Percentiles rank a stretch among this genome's conserved stretches.
Conservation (phyloP, 2,329 filamentous ascomycete genomes). For the Colletotrichum eleusines region DNA sequence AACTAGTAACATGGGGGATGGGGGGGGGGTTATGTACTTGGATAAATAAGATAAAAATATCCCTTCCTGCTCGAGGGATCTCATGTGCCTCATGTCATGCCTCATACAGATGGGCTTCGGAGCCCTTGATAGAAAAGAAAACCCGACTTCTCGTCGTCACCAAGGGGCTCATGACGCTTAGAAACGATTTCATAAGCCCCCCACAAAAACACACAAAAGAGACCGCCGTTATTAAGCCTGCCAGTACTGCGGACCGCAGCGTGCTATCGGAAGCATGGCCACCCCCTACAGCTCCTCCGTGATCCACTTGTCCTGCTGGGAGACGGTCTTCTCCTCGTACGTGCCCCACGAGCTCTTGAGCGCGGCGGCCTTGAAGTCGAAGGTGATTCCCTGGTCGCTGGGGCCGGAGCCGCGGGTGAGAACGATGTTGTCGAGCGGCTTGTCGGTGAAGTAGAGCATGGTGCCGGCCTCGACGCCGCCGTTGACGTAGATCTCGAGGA, state of each 20-base stretch:
- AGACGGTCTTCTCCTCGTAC: slow-evolving; percentile 19
- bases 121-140: not conserved
- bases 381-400: slow-evolving; percentile 34
- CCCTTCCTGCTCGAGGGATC: not conserved
- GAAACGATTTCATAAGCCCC: not conserved
- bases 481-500: slow-evolving; percentile 52
- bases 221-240: not conserved
- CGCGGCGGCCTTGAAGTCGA: slow-evolving; percentile 36
- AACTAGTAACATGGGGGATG: not conserved
- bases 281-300: slow-evolving; percentile 23
- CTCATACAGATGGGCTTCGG: not conserved
- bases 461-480: slow-evolving; percentile 51
- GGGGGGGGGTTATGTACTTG: not conserved
- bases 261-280: not conserved
- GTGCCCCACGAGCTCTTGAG: slow-evolving; percentile 39
- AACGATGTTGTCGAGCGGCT: slow-evolving; percentile 36
- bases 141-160: not conserved
- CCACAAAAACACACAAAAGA: not conserved
- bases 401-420: slow-evolving; percentile 24
- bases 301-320: slow-evolving; percentile 24
- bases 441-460: slow-evolving; percentile 47
- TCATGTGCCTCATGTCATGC: not conserved
- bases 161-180: too few relatives aligned
- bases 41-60: not conserved
- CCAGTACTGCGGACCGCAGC: not conserved